Evolutionary conservation across 1,284 basidiomycete species (phyloP), one percentile per base, ranked within the genome.

Genomic region (Cutaneotrichosporon sp.): DNA sequence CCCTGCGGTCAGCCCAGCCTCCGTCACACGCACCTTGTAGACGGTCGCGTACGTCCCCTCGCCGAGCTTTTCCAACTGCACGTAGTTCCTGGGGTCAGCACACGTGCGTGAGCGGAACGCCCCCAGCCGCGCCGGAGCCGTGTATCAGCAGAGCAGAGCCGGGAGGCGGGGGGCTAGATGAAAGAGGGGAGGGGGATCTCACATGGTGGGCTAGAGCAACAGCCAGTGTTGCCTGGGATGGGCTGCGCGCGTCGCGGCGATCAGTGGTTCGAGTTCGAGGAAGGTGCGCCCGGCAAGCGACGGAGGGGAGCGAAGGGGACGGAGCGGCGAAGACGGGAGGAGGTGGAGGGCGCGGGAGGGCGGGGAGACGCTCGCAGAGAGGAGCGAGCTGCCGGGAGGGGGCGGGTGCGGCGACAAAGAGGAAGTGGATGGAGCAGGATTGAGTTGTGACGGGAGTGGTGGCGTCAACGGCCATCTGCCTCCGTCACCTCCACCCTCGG

Each of bases 21-120:
- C 24, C 3, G 10, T 22, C 7, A 11, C 1, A 56, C 58, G 20
- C 63, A 91, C 91, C 86, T 94, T 94, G 85, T 89, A 94, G 8
- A 94, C 91, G 4, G 91, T 94, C 31, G 92, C 92, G 78, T 79
- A 79, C 52, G 72, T 77, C 62, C 81, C 82, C 69, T 83, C 81
- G 54, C 81, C 90, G 76, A 92, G 84, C 82, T 94, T 95, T 82
- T 95, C 92, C 54, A 95, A 84, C 86, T 92, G 81, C 54, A 80
- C 74, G 72, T 82, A 82, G 69, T 81, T 82, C 71, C 79, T 80
- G 66, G 11, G 2, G 46, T 57, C 13, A 57, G 55, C 38, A 18
- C 45, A 47, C 54, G 54, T 55, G 54, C 54, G 42, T n/a, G 38
- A n/a, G n/a, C n/a, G n/a, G n/a, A n/a, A n/a, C n/a, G n/a, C n/a